A percentile compares a stretch with the other conserved stretches of the same genome.
phyloP scores from a whole-genome alignment of 176 grass and related monocot genomes.

The Cenchrus fungigraminus region DNA sequence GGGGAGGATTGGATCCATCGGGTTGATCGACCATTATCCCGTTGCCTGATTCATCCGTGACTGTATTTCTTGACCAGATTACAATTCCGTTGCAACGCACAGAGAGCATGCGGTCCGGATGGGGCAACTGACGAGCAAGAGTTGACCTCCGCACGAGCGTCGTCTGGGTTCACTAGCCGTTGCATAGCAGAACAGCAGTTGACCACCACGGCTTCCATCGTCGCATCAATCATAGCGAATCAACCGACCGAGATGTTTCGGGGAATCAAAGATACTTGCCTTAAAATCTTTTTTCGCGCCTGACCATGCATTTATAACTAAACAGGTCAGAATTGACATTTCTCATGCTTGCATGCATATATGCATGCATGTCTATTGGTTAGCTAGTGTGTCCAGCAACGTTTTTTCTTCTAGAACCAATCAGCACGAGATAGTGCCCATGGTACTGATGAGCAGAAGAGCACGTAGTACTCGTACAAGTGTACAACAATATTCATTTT shows the following conservation, averaged over 20 bases:
- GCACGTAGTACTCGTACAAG: too few species aligned
- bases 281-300: too few species aligned
- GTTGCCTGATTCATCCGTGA: background rate
- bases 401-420: too few species aligned
- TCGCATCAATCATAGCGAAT: background rate
- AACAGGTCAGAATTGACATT: too few species aligned
- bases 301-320: background rate
- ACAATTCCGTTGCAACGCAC: constrained; percentile 3
- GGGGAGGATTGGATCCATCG: background rate
- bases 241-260: constrained; percentile 26
- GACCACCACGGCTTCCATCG: background rate
- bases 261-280: constrained; percentile 22
- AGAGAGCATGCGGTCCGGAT: background rate
- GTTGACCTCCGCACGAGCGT: constrained; percentile 43
- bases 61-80: constrained; percentile 16
- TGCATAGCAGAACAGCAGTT: constrained; percentile 26
- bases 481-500: background rate
- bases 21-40: constrained; percentile 41
- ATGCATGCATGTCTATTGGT: too few species aligned
- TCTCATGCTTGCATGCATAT: too few species aligned
- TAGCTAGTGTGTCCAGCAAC: too few species aligned
- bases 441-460: too few species aligned
- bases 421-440: too few species aligned
- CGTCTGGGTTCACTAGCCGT: constrained; percentile 35
- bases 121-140: background rate